Conservation (phyloP, 768 basidiomycete genomes). For the Boletus speciosus region DNA sequence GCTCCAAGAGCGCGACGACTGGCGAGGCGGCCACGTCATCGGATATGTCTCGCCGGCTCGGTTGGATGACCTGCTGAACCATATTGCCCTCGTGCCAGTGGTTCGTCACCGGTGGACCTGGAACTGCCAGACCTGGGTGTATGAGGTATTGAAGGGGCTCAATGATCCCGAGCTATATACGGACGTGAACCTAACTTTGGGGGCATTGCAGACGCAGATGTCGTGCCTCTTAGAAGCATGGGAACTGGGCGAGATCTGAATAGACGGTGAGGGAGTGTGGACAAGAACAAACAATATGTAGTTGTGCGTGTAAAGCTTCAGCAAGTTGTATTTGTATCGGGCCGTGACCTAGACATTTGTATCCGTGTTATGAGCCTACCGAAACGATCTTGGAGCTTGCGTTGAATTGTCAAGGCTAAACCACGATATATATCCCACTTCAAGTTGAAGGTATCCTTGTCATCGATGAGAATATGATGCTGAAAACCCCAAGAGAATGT, state of each 20-base stretch:
- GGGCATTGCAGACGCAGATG: conserved; percentile 25
- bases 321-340: neutral
- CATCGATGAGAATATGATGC: too few relatives aligned
- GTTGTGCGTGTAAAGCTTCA: neutral
- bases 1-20: conserved; percentile 3
- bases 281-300: neutral
- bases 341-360: neutral
- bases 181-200: conserved; percentile 13
- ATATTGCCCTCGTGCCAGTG: conserved; percentile 17
- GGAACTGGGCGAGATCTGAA: conserved; percentile 25
- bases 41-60: conserved; percentile 16
- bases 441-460: neutral
- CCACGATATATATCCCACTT: neutral
- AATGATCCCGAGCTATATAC: conserved; percentile 11
- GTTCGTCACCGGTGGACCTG: conserved; percentile 15
- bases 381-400: neutral
- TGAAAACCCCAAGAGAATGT: neutral
- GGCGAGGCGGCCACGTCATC: conserved; percentile 24
- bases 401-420: neutral
- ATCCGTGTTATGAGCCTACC: neutral
- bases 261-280: neutral
- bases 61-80: conserved; percentile 7
- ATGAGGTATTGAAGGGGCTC: conserved; percentile 17
- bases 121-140: conserved; percentile 31
- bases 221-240: conserved; percentile 26